phyloP scores from a whole-genome alignment of 306 rosid genomes.

The Prunus davidiana region DNA sequence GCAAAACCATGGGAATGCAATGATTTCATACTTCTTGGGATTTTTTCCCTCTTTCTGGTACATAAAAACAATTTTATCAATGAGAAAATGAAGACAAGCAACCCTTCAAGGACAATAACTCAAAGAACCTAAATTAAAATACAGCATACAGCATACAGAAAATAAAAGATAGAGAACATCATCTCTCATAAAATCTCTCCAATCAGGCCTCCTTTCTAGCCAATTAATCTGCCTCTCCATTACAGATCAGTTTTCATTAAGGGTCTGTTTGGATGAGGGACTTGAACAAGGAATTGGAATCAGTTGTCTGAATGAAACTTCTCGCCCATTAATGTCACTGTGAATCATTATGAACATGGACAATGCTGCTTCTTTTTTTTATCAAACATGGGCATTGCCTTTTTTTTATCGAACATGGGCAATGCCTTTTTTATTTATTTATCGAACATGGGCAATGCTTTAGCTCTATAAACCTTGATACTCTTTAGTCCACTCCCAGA shows the following conservation, averaged over 20 bases:
- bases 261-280: too few relatives aligned
- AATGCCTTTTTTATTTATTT: too few relatives aligned
- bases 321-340: not conserved
- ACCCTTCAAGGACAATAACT: not conserved
- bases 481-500: not conserved
- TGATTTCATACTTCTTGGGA: not conserved
- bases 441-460: not conserved
- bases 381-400: not conserved
- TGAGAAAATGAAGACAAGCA: not conserved
- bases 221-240: not conserved
- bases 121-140: not conserved
- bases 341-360: not conserved
- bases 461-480: not conserved
- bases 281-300: not conserved
- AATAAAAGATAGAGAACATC: not conserved
- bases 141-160: not conserved
- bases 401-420: too few relatives aligned
- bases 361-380: not conserved
- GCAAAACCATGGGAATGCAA: slow-evolving; percentile 24
- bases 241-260: not conserved
- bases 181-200: not conserved
- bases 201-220: not conserved
- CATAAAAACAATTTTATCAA: not conserved
- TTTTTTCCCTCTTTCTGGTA: not conserved
- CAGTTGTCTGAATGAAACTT: not conserved